Base-by-base conservation (phyloP, 345 rosid species). In the Pelargonium nanum region DNA sequence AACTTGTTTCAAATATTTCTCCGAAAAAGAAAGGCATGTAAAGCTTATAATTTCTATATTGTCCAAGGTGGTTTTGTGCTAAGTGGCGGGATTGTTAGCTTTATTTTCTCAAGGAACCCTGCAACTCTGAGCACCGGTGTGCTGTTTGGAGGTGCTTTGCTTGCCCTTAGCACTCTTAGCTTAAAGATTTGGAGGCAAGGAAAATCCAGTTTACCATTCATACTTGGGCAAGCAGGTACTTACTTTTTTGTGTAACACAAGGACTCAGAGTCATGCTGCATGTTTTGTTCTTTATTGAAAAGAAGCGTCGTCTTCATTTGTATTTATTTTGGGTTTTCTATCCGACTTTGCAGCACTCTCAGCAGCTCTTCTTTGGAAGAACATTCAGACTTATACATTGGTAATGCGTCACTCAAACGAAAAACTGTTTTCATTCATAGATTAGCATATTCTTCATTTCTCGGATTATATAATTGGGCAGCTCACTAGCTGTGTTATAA, bases 181-280 rank as follows among this genome's bases (percentile, higher is more conserved):
- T 68, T 89, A 64, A 93, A 81, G 77, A 79, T 83, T 66, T 93
- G 99, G 99, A 76, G 83, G 70, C 76, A 79, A 73, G 99, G 97
- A 64, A 85, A 93, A 68, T 93, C 99, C 65, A 85, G 87, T 72
- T 69, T 89, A 60, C 99, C 91, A 30, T 84, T 77, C 71, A 91
- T 93, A 25, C 70, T 93, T 22, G 97, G 97, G 57, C 97, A 93
- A 85, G 92, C 92, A 61, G 96, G 97, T 93, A 81, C 50, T 55
- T 57, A 34, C 55, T 55, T 34, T 48, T 60, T 40, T 17, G 1
- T 40, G 2, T 10, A 12, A 30, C 40, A 9, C 2, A 12, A n/a
- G n/a, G n/a, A n/a, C n/a, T n/a, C n/a, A n/a, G n/a, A n/a, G n/a
- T n/a, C n/a, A n/a, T n/a, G n/a, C n/a, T n/a, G n/a, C n/a, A n/a